Base-by-base conservation (phyloP, 2,329 filamentous ascomycete species). In the Fusarium domesticum region DNA sequence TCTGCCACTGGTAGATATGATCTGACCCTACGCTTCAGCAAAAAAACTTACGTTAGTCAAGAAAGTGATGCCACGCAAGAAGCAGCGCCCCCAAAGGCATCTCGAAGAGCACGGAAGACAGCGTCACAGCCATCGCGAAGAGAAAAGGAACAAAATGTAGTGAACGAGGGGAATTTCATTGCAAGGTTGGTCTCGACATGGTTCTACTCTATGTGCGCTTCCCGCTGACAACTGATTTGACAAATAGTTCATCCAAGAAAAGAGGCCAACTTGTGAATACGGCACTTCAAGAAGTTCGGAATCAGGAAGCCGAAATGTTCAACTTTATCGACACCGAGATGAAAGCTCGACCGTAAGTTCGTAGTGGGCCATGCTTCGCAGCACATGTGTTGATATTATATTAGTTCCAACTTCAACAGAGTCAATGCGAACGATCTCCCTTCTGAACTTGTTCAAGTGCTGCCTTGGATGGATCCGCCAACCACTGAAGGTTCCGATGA, bases 201-300 rank as follows among this genome's bases (percentile, higher is more conserved):
- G 14, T 2, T 6, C 10, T 31, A 23, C 18, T 10, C n/a, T 16
- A 18, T 18, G 11, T 3, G 6, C 15, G 11, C 1, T 33, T 16
- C 11, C 17, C 30, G 17, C 18, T 12, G 5, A 15, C 11, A n/a
- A 11, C 35, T 47, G 17, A 49, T 20, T 6, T 18, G 2, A 31
- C 14, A 5, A 6, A 16, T 2, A 42, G 16, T 5, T 18, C 46
- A 7, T 37, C 39, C 4, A 54, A 41, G 32, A 57, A 43, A 18
- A 39, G 43, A 20, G 48, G 47, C 18, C 18, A 42, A 6, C 44
- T 51, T 15, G 33, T 50, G 5, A 39, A 35, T 8, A 50, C 49
- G 30, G 50, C 54, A 8, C 64, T 57, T 35, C 50, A 38, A 25
- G 43, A 54, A 2, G 53, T 64, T n/a, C 48, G 52, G 15, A 55